Conservation (phyloP, 768 basidiomycete species). For the Naganishia vishniacii region DNA sequence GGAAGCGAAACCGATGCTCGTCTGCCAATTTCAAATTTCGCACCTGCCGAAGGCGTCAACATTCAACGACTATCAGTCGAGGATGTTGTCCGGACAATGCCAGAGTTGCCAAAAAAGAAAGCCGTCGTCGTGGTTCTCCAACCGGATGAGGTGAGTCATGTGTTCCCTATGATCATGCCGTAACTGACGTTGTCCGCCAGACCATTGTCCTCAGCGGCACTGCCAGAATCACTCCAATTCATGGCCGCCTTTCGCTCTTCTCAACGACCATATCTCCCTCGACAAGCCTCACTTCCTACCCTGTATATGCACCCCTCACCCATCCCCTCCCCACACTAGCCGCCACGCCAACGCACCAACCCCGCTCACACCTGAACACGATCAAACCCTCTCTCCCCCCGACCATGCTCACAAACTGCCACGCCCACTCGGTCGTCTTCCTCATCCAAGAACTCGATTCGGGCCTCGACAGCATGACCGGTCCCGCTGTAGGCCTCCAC, state of each 20-base stretch:
- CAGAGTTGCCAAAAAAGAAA: not conserved
- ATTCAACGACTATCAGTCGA: slow-evolving; percentile 27
- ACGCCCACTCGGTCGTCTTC: slow-evolving; percentile 51
- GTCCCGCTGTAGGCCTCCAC: slow-evolving; percentile 58
- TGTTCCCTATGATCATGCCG: not conserved
- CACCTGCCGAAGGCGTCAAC: slow-evolving; percentile 24
- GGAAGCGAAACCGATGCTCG: slow-evolving; percentile 7
- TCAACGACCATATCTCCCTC: slow-evolving; percentile 52
- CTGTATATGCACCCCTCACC: slow-evolving; percentile 69
- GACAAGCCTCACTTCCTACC: slow-evolving; percentile 43
- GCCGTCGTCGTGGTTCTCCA: slow-evolving; percentile 30
- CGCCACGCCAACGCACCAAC: slow-evolving; percentile 32
- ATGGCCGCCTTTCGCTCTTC: slow-evolving; percentile 58
- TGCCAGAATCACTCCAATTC: slow-evolving; percentile 60
- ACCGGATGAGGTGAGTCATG: slow-evolving; percentile 33
- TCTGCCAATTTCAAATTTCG: slow-evolving; percentile 14
- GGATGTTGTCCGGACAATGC: slow-evolving; percentile 4
- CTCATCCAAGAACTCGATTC: slow-evolving; percentile 59
- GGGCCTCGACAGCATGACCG: slow-evolving; percentile 64
- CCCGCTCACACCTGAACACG: slow-evolving; percentile 1
- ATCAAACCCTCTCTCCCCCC: slow-evolving; percentile 33
- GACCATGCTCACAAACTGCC: slow-evolving; percentile 19
- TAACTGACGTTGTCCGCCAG: slow-evolving; percentile 35
- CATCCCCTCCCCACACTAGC: slow-evolving; percentile 65
- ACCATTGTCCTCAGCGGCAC: slow-evolving; percentile 68